Conservation (phyloP, 306 rosid genomes). For the Sicyos baderoa region DNA sequence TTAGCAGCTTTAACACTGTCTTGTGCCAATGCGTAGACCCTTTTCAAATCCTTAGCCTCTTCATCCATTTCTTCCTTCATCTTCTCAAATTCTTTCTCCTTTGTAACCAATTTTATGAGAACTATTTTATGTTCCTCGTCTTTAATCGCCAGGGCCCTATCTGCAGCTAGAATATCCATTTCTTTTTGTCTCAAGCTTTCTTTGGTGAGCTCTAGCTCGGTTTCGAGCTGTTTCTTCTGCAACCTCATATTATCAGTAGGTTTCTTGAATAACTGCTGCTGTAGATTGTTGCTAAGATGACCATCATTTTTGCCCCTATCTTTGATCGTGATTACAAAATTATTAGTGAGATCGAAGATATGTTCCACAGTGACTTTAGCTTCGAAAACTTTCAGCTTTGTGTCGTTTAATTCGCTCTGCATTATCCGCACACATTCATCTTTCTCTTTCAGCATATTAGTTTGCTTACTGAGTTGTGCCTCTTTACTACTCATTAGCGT, state of each 20-base stretch:
- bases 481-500: slow-evolving; percentile 57
- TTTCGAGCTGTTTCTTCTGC: slow-evolving; percentile 51
- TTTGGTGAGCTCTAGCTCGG: slow-evolving; percentile 56
- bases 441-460: slow-evolving; percentile 62
- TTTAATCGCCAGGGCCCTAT: slow-evolving; percentile 57
- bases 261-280: slow-evolving; percentile 32
- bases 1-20: slow-evolving; percentile 67
- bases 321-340: slow-evolving; percentile 50
- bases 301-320: slow-evolving; percentile 30
- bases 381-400: slow-evolving; percentile 49
- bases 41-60: slow-evolving; percentile 49
- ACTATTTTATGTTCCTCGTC: slow-evolving; percentile 69
- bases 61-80: slow-evolving; percentile 39
- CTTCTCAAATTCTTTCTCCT: slow-evolving; percentile 47
- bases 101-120: slow-evolving; percentile 44
- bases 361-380: slow-evolving; percentile 61
- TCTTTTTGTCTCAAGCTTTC: slow-evolving; percentile 59
- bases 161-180: slow-evolving; percentile 60
- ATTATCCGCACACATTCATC: slow-evolving; percentile 51
- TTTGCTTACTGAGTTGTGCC: slow-evolving; percentile 59
- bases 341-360: slow-evolving; percentile 58
- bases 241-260: slow-evolving; percentile 35
- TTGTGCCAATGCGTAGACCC: slow-evolving; percentile 49
- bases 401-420: slow-evolving; percentile 39
- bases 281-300: slow-evolving; percentile 27